Percentiles rank a stretch among this genome's conserved stretches.
These are phyloP conservation scores for Psidium guajava DNA, from an alignment of 345 rosid species.

Conservation along the genomic window DNA sequence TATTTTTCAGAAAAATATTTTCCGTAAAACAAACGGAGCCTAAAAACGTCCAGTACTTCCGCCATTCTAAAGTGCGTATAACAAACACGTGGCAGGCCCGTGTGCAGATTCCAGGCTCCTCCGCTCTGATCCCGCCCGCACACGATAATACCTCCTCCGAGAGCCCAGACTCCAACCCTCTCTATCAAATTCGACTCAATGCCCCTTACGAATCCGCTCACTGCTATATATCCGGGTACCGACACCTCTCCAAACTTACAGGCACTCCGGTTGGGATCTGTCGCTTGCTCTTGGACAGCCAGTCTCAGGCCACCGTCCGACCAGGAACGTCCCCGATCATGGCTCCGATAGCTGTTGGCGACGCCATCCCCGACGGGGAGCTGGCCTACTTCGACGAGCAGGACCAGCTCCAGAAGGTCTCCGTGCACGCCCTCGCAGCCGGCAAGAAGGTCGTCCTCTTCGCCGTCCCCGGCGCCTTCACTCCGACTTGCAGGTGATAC, in stretches of 20 bases:
- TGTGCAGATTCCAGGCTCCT: background rate
- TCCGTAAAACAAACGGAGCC: too few species aligned
- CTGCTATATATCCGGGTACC: background rate
- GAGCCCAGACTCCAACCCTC: background rate
- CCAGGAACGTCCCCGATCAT: slow-evolving; percentile 7
- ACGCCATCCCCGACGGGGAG: slow-evolving; percentile 61
- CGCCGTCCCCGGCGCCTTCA: slow-evolving; percentile 99
- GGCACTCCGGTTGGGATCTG: background rate
- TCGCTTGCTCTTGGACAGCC: background rate
- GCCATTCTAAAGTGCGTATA: too few species aligned
- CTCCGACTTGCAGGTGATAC: slow-evolving; percentile 92
- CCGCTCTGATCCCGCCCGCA: background rate
- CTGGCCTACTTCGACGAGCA: slow-evolving; percentile 81
- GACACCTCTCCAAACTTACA: background rate
- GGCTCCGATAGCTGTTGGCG: slow-evolving; percentile 89
- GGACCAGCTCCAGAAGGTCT: slow-evolving; percentile 67
- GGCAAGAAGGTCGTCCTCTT: slow-evolving; percentile 78
- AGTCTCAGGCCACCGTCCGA: background rate
- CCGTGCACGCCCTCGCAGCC: slow-evolving; percentile 73
- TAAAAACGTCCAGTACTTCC: too few species aligned
- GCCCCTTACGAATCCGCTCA: background rate
- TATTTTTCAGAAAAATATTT: too few species aligned
- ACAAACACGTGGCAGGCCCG: background rate
- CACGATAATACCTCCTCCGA: background rate
- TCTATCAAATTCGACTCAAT: background rate